Base-by-base conservation (phyloP, 73 alveolate species). In the Stentor roeselii region DNA sequence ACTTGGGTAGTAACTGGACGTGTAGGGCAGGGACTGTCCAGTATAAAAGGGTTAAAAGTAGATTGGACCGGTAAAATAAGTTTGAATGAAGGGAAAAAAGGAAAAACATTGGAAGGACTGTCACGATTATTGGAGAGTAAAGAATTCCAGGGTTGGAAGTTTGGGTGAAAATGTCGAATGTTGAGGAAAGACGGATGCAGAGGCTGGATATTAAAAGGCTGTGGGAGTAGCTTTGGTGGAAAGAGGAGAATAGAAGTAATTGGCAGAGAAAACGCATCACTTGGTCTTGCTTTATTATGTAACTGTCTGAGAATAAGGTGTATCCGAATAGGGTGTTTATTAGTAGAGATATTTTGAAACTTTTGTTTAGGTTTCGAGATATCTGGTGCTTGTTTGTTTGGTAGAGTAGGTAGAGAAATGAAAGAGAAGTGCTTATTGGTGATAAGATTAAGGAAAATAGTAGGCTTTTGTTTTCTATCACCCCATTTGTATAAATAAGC, bases 281-380 rank as follows among this genome's bases (percentile, higher is more conserved):
- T 34, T 76, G 74, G 3, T 76, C 84, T 37, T 39, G 82, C n/a
- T 76, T 76, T 15, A 76, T 67, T 36, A 76, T 76, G n/a, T 41
- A 76, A 76, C 78, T 21, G 34, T 76, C 39, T 36, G 84, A 76
- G 39, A 76, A 76, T 27, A 76, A 41, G 36, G 60, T 15, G 31
- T 41, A 76, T 34, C 84, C 60, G n/a, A n/a, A n/a, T 14, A 76
- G 39, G 2, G 36, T 21, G 6, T 76, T 31, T 31, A 76, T 27
- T 37, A 39, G 0, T 15, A 76, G 39, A 27, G 39, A 14, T 0
- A 41, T 0, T 21, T 40, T 11, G 34, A 67, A 34, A 0, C 37
- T 40, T 30, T 67, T 34, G 34, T 32, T 2, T 30, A 32, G 41
- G 1, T 1, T 67, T 34, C 37, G 11, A 15, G 42, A 30, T 27